phyloP scores from a whole-genome alignment of 495 filamentous ascomycete species.

The Trichocladium antarcticum region DNA sequence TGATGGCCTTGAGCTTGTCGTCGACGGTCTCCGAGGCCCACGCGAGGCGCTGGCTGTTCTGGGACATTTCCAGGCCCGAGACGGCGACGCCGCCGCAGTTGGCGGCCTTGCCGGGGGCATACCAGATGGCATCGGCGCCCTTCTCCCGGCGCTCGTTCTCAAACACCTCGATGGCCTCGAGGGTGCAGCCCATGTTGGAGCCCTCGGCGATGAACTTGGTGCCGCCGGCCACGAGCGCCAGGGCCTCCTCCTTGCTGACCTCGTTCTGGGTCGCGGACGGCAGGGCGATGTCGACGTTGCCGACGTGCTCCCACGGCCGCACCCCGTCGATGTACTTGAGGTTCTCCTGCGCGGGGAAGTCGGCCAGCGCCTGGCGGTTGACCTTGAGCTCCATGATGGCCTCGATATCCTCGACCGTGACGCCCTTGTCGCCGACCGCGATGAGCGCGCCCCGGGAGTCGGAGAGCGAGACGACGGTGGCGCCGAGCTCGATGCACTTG shows the following conservation, averaged over 20 bases:
- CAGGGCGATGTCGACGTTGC: conserved; percentile 80
- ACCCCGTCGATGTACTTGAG: conserved; percentile 83
- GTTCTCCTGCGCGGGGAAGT: conserved; percentile 43
- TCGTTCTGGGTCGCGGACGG: conserved; percentile 97
- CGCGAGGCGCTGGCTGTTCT: conserved; percentile 75
- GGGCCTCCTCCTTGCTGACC: conserved; percentile 78
- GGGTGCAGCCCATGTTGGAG: conserved; percentile 97
- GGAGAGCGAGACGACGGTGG: conserved; percentile 83
- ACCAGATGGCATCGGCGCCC: conserved; percentile 71
- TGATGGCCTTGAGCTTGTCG: conserved; percentile 81
- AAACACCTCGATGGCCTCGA: conserved; percentile 88
- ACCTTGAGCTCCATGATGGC: conserved; percentile 77
- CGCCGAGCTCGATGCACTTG: conserved; percentile 93
- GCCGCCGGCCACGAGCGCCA: conserved; percentile 65
- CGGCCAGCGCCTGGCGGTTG: conserved; percentile 67
- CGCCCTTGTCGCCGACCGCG: conserved; percentile 49
- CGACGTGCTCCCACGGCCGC: conserved; percentile 83
- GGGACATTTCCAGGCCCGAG: conserved; percentile 96
- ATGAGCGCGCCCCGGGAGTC: conserved; percentile 81
- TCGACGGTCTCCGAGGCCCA: conserved; percentile 92
- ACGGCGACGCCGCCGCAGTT: conserved; percentile 97
- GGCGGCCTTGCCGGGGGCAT: conserved; percentile 86
- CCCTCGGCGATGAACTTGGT: conserved; percentile 87
- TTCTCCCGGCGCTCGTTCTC: conserved; percentile 67
- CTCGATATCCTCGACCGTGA: conserved; percentile 68